Percentiles rank a stretch among this genome's conserved stretches.
phyloP scores from a whole-genome alignment of 1,284 basidiomycete genomes.

The Moniliella sp. region DNA sequence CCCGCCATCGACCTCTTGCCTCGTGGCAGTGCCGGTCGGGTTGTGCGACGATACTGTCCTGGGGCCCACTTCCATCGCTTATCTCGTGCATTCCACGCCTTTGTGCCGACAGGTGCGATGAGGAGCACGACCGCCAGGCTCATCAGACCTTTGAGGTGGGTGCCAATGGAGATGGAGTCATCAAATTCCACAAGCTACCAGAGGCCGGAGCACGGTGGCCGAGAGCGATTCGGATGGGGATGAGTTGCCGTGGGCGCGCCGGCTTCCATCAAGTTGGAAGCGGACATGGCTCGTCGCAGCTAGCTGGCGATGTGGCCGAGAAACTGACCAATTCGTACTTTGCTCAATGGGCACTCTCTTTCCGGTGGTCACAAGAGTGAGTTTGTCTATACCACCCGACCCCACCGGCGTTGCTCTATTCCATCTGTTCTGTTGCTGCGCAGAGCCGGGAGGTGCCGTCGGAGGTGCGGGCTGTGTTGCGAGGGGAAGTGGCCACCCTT shows the following conservation, averaged over 20 bases:
- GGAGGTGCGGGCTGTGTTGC: slow-evolving; percentile 60
- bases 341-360: slow-evolving; percentile 57
- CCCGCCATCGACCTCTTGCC: slow-evolving; percentile 3
- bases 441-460: slow-evolving; percentile 62
- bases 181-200: slow-evolving; percentile 50
- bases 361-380: slow-evolving; percentile 69
- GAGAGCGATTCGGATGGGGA: slow-evolving; percentile 3
- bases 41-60: slow-evolving; percentile 30
- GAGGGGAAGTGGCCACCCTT: slow-evolving; percentile 45
- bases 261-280: slow-evolving; percentile 7
- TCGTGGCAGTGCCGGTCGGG: slow-evolving; percentile 2
- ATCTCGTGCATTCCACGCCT: slow-evolving; percentile 70
- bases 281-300: slow-evolving; percentile 8
- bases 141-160: slow-evolving; percentile 39
- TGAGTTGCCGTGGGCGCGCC: slow-evolving; percentile 8
- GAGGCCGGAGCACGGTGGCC: slow-evolving; percentile 1
- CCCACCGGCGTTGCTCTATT: slow-evolving; percentile 61
- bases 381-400: slow-evolving; percentile 53
- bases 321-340: slow-evolving; percentile 76
- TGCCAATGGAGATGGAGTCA: slow-evolving; percentile 58
- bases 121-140: slow-evolving; percentile 52
- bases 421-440: slow-evolving; percentile 74
- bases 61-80: slow-evolving; percentile 61
- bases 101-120: slow-evolving; percentile 56
- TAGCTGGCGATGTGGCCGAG: slow-evolving; percentile 37